phyloP scores from a whole-genome alignment of 306 rosid genomes.

The Cyamopsis tetragonoloba region DNA sequence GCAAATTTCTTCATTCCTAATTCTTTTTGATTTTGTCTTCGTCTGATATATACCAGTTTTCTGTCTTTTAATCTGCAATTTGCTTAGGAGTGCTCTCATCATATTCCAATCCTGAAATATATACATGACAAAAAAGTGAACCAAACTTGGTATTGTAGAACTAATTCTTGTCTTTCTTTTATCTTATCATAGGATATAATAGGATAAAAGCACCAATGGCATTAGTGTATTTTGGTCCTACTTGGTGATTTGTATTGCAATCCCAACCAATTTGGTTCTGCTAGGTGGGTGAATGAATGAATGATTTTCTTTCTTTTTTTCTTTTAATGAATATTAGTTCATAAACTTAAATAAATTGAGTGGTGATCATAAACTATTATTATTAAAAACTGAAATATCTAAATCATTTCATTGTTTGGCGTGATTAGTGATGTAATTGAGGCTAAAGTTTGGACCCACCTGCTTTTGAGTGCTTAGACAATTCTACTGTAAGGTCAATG shows the following conservation, averaged over 20 bases:
- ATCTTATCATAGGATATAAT: slow-evolving; percentile 11
- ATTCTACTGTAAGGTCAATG: slow-evolving; percentile 42
- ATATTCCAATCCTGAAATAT: slow-evolving; percentile 30
- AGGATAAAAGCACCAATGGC: slow-evolving; percentile 24
- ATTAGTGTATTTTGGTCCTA: slow-evolving; percentile 20
- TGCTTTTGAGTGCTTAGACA: slow-evolving; percentile 40
- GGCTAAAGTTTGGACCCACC: slow-evolving; percentile 49
- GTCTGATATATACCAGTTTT: slow-evolving; percentile 16
- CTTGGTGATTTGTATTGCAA: slow-evolving; percentile 30
- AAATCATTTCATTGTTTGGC: slow-evolving; percentile 36
- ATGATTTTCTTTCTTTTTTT: not conserved
- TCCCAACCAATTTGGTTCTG: slow-evolving; percentile 26
- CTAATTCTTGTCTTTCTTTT: slow-evolving; percentile 22
- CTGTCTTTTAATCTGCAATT: slow-evolving; percentile 28
- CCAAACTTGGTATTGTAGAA: slow-evolving; percentile 10
- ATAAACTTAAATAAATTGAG: not conserved
- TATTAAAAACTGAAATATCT: slow-evolving; percentile 16
- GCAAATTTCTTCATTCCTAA: slow-evolving; percentile 48
- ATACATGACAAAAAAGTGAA: slow-evolving; percentile 49
- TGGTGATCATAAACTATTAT: slow-evolving; percentile 18
- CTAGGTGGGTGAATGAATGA: slow-evolving; percentile 19
- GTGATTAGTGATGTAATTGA: slow-evolving; percentile 27
- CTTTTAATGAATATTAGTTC: not conserved
- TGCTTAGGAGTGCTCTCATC: slow-evolving; percentile 15
- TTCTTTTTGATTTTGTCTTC: slow-evolving; percentile 51